Conservation (phyloP, 495 filamentous ascomycete species). For the Umbilicaria muhlenbergii region DNA sequence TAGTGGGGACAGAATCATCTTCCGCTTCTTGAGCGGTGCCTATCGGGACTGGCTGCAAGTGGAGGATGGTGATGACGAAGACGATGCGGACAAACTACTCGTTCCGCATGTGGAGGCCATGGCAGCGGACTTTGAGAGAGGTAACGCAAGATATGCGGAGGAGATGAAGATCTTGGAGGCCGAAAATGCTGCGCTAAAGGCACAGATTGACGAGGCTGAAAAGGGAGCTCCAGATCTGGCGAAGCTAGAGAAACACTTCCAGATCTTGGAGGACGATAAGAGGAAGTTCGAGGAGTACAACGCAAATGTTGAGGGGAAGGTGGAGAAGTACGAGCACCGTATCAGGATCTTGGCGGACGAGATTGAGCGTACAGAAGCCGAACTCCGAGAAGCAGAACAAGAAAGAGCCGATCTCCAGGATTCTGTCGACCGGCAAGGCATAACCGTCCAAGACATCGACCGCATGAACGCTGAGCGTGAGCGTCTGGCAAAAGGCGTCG, state of each 20-base stretch:
- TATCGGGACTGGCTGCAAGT: conserved; percentile 89
- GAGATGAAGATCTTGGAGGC: conserved; percentile 72
- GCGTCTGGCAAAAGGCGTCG: conserved; percentile 70
- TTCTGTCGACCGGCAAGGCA: conserved; percentile 77
- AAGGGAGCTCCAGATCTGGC: conserved; percentile 69
- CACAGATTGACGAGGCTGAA: conserved; percentile 78
- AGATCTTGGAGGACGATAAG: conserved; percentile 78
- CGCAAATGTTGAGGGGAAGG: conserved; percentile 55
- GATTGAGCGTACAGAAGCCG: conserved; percentile 57
- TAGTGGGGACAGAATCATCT: conserved; percentile 77
- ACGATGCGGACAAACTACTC: conserved; percentile 58
- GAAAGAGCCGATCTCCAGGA: conserved; percentile 67
- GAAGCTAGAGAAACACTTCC: conserved; percentile 67
- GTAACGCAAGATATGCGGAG: conserved; percentile 64
- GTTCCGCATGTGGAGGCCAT: conserved; percentile 76
- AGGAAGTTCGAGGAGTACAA: conserved; percentile 91
- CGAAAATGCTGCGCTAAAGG: conserved; percentile 58
- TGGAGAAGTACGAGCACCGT: conserved; percentile 65
- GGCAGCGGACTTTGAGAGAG: conserved; percentile 72
- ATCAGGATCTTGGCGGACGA: conserved; percentile 66
- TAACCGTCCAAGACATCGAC: conserved; percentile 94
- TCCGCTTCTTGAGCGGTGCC: conserved; percentile 71
- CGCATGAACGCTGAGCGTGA: conserved; percentile 94
- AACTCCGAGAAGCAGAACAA: conserved; percentile 64
- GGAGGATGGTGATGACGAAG: conserved; percentile 60